phyloP scores from a whole-genome alignment of 352 stramenopile genomes.

The Discostella stelligera region DNA sequence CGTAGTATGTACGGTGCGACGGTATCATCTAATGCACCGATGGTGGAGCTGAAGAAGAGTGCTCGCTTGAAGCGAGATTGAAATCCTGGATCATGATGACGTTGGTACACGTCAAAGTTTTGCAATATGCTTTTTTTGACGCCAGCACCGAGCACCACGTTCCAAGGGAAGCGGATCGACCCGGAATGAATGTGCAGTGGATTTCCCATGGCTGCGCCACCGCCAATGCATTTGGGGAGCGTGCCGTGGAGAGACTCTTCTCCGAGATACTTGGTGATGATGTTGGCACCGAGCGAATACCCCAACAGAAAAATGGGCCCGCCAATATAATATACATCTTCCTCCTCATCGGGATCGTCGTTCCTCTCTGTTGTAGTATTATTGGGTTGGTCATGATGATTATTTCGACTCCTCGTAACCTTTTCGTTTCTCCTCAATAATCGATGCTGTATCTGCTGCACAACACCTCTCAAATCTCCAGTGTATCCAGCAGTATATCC shows the following conservation, averaged over 20 bases:
- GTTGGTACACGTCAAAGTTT: constrained; percentile 27
- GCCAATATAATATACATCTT: constrained; percentile 24
- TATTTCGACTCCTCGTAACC: neutral
- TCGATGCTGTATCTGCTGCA: constrained; percentile 54
- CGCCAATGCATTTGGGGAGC: constrained; percentile 64
- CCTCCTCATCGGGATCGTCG: neutral
- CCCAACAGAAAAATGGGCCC: constrained; percentile 66
- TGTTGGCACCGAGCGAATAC: constrained; percentile 71
- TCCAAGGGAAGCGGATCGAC: constrained; percentile 60
- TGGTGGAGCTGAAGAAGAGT: constrained; percentile 49
- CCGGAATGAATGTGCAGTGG: constrained; percentile 60
- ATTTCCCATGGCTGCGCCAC: constrained; percentile 70
- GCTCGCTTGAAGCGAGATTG: constrained; percentile 42
- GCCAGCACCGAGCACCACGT: constrained; percentile 60
- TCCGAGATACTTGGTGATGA: constrained; percentile 80
- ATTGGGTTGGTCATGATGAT: neutral
- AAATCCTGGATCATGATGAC: constrained; percentile 44
- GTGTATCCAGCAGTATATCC: constrained; percentile 73
- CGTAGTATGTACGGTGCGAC: constrained; percentile 58
- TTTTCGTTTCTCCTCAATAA: constrained; percentile 39
- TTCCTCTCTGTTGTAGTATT: neutral
- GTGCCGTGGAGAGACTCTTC: constrained; percentile 72
- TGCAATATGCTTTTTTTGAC: constrained; percentile 67
- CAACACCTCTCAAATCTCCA: constrained; percentile 67
- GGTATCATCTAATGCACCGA: constrained; percentile 63